Conservation (phyloP, 805 yeast genomes). For the Yarrowia yakushimensis region DNA sequence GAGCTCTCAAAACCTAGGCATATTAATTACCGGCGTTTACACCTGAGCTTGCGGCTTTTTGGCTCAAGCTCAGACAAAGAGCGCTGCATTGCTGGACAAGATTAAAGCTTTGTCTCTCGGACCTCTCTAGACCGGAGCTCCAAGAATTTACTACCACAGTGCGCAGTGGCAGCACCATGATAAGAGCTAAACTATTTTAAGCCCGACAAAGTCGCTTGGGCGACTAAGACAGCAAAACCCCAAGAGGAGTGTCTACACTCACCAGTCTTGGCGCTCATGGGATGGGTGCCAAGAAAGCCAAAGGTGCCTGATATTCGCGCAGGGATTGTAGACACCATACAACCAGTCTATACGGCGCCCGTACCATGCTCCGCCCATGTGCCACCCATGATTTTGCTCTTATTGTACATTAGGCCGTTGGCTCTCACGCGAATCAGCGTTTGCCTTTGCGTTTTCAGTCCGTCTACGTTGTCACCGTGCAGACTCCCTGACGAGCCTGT, state of each 20-base stretch:
- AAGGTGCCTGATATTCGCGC: neutral
- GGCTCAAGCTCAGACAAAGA: slow-evolving; percentile 3
- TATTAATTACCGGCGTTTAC: slow-evolving; percentile 22
- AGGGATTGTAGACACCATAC: neutral
- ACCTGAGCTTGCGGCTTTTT: neutral
- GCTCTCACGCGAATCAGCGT: neutral
- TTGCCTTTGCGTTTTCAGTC: neutral
- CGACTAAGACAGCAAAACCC: neutral
- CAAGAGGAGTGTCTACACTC: neutral
- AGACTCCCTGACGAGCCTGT: neutral
- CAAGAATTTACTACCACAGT: slow-evolving; percentile 4
- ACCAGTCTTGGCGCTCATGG: slow-evolving; percentile 13
- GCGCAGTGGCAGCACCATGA: slow-evolving; percentile 14
- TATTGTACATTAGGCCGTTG: neutral
- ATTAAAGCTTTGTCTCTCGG: slow-evolving; percentile 14
- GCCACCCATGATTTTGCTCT: neutral
- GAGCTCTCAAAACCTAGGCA: slow-evolving; percentile 17
- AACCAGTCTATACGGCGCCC: too few species aligned
- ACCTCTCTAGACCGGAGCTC: slow-evolving; percentile 11
- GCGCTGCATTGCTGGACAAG: slow-evolving; percentile 11
- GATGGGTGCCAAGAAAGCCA: slow-evolving; percentile 18
- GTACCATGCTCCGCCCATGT: neutral
- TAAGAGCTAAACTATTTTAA: slow-evolving; percentile 11
- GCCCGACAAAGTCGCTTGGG: slow-evolving; percentile 11
- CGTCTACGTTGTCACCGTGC: neutral